Evolutionary conservation across 306 rosid genomes (phyloP), one percentile per base, ranked within the genome.

Genomic region (Ziziphus jujuba): DNA sequence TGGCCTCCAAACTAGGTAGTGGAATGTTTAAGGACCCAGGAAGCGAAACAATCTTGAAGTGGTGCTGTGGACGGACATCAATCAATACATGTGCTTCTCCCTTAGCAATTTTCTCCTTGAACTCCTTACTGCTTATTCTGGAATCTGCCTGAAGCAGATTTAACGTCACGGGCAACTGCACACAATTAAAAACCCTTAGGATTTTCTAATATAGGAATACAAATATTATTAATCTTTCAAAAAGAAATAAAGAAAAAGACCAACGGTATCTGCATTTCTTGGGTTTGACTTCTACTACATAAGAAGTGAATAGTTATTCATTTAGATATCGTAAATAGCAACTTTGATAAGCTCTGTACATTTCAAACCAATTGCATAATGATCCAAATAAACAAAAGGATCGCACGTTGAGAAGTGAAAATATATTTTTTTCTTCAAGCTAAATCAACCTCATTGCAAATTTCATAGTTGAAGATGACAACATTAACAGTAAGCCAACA

Each of bases 1-100:
- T 79, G 35, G 74, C 72, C 61, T 93, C 99, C 75, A 93, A 74
- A 25, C 70, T 76, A 35, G 89, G 79, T 38, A 88, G 84, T 12
- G 97, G 99, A 36, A 93, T 78, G 84, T 88, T 93, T 13, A 90
- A 28, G 33, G 99, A 90, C 50, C 81, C 82, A 0, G 99, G 95
- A n/a, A 93, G 91, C 65, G 92, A 88, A 19, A 90, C 99, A 63
- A 93, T 93, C 75, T 85, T 79, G 84, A 86, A 93, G 74, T 93
- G 97, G 70, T 84, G 95, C 49, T 80, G 85, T 0, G 96, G 99
- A 61, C 97, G 85, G 56, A 93, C 97, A 10, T 93, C 99, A 7
- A 93, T 70, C 65, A 93, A 68, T 38, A 93, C 87, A 57, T 88
- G 92, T 3, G 85, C 79, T 77, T 86, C 89, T 21, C 80, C 84